These are phyloP conservation scores for Colletotrichum shisoi DNA, from an alignment of 2,329 filamentous ascomycete genomes.

Conservation along the genomic window DNA sequence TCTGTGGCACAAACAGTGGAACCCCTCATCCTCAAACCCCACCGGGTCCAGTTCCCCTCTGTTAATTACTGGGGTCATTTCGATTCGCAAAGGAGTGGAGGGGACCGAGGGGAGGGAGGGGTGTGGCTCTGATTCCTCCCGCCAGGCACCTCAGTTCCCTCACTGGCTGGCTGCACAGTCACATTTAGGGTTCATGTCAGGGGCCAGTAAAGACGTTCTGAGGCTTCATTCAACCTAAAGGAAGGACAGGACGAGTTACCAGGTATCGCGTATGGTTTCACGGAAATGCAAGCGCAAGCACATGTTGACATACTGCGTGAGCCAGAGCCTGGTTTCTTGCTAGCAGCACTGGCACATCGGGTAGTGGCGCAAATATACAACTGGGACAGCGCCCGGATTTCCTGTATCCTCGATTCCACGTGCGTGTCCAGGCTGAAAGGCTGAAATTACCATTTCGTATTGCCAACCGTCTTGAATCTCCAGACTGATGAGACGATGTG, in stretches of 20 bases:
- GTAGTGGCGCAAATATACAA: too few species aligned
- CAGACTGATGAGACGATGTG: constrained; percentile 11
- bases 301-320: neutral
- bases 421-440: neutral
- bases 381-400: neutral
- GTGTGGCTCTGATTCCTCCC: neutral
- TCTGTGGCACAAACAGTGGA: constrained; percentile 34
- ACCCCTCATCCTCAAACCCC: constrained; percentile 10
- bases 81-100: constrained; percentile 16
- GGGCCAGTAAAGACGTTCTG: constrained; percentile 12
- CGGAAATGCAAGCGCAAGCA: neutral
- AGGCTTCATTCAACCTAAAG: neutral
- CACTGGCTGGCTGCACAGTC: constrained; percentile 24
- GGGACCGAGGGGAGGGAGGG: constrained; percentile 3
- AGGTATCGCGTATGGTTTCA: neutral
- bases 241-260: too few species aligned
- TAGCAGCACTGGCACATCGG: neutral
- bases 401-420: neutral
- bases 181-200: constrained; percentile 14
- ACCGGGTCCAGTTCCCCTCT: neutral
- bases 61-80: constrained; percentile 12
- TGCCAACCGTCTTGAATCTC: constrained; percentile 13
- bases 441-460: constrained; percentile 35
- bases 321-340: too few species aligned
- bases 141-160: constrained; percentile 25